Percentiles rank a stretch among this genome's conserved stretches.
phyloP scores from a whole-genome alignment of 2,329 filamentous ascomycete species.

The Paecilomyces fulvus region DNA sequence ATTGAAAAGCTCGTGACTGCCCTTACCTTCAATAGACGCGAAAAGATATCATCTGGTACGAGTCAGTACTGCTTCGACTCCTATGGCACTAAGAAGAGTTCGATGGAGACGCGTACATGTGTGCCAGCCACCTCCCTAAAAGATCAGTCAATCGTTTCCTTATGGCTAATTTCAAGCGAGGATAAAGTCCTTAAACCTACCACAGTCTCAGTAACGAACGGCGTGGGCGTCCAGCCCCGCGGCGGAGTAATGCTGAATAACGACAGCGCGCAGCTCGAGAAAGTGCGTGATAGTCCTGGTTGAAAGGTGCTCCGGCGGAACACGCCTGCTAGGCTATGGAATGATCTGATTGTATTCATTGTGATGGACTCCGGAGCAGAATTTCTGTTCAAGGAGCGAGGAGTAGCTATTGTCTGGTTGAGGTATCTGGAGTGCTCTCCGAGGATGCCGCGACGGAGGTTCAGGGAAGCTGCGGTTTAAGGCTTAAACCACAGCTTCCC shows the following conservation, averaged over 20 bases:
- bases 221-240: constrained; percentile 43
- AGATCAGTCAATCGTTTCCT: constrained; percentile 12
- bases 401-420: neutral
- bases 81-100: constrained; percentile 14
- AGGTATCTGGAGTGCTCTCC: neutral
- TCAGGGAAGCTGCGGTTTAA: neutral
- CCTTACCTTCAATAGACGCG: constrained; percentile 63
- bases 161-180: neutral
- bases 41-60: constrained; percentile 67
- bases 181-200: constrained; percentile 33
- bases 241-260: constrained; percentile 22
- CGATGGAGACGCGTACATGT: constrained; percentile 52
- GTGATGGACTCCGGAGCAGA: neutral
- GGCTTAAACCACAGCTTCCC: too few species aligned
- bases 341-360: neutral
- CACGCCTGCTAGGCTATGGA: neutral
- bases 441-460: neutral
- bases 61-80: constrained; percentile 9
- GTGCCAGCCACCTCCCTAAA: constrained; percentile 64
- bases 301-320: neutral
- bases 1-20: constrained; percentile 4
- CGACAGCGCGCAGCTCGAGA: constrained; percentile 19
- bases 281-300: constrained; percentile 8
- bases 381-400: neutral
- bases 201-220: constrained; percentile 48